Percentiles rank a stretch among this genome's conserved stretches.
These are phyloP conservation scores for Solanum neorickii DNA, from an alignment of 257 asterid genomes.

Conservation along the genomic window DNA sequence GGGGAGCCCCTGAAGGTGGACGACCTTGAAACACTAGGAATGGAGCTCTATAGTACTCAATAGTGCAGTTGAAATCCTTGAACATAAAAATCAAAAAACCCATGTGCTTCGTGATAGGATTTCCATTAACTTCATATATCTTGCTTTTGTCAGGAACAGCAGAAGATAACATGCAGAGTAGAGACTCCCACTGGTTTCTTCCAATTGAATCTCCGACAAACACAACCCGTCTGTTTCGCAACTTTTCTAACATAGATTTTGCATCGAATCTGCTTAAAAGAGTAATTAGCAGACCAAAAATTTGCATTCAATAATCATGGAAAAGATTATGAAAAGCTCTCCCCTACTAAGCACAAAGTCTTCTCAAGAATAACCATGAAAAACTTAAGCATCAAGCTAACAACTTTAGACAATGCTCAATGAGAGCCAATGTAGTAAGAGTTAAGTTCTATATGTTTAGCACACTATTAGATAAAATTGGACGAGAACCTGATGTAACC, in stretches of 20 bases:
- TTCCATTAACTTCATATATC: conserved; percentile 69
- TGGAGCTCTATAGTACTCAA: conserved; percentile 85
- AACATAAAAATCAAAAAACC: conserved; percentile 59
- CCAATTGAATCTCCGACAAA: conserved; percentile 89
- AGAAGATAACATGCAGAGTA: conserved; percentile 79
- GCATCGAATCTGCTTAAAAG: conserved; percentile 46
- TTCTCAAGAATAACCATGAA: not conserved
- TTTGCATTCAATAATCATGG: not conserved
- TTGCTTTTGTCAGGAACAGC: conserved; percentile 41
- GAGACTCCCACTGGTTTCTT: conserved; percentile 94
- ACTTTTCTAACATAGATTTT: conserved; percentile 56
- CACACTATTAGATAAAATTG: not conserved
- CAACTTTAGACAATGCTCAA: not conserved
- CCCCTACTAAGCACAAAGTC: not conserved
- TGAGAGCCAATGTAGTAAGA: not conserved
- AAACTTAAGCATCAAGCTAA: not conserved
- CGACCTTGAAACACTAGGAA: conserved; percentile 79
- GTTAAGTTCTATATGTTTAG: not conserved
- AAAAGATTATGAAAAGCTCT: not conserved
- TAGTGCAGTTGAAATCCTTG: conserved; percentile 57
- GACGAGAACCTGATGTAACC: not conserved
- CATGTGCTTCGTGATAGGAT: conserved; percentile 71
- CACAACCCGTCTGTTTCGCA: conserved; percentile 43
- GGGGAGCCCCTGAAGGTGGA: conserved; percentile 44
- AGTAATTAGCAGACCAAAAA: not conserved